These are phyloP conservation scores for Mycena olivaceomarginata DNA, from an alignment of 768 basidiomycete species.

Conservation along the genomic window DNA sequence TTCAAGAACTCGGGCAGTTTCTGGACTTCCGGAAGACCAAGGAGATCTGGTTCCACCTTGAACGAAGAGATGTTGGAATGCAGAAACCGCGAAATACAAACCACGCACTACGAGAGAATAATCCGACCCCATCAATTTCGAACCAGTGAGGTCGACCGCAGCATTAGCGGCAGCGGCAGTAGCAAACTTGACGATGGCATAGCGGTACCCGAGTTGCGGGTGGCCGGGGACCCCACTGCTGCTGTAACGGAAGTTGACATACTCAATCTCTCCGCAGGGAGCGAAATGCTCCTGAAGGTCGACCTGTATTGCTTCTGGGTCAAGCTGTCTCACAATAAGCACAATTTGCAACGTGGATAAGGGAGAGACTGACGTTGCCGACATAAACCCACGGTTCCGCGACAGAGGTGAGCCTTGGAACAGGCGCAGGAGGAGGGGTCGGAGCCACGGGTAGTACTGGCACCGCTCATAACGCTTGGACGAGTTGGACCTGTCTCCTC, in stretches of 20 bases:
- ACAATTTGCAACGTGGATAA: background rate
- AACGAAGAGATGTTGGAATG: background rate
- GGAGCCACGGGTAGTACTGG: background rate
- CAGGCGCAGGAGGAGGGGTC: background rate
- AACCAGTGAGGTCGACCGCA: background rate
- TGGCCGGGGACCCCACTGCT: background rate
- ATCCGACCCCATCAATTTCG: background rate
- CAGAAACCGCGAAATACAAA: background rate
- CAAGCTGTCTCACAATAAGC: background rate
- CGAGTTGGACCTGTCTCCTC: background rate
- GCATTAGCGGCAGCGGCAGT: background rate
- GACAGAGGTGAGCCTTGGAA: background rate
- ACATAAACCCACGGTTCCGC: slow-evolving; percentile 1
- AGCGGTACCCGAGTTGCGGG: background rate
- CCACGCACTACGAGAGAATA: background rate
- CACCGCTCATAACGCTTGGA: background rate
- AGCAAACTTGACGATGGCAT: slow-evolving; percentile 12
- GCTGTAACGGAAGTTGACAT: slow-evolving; percentile 1
- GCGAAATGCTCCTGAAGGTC: background rate
- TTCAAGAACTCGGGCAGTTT: slow-evolving; percentile 4
- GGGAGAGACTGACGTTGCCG: background rate
- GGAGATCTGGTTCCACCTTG: background rate
- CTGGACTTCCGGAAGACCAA: background rate
- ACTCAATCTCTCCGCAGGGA: background rate
- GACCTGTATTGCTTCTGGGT: background rate